Evolutionary conservation across 1,284 basidiomycete genomes (phyloP).

Genomic region (Phylloporus sp.): DNA sequence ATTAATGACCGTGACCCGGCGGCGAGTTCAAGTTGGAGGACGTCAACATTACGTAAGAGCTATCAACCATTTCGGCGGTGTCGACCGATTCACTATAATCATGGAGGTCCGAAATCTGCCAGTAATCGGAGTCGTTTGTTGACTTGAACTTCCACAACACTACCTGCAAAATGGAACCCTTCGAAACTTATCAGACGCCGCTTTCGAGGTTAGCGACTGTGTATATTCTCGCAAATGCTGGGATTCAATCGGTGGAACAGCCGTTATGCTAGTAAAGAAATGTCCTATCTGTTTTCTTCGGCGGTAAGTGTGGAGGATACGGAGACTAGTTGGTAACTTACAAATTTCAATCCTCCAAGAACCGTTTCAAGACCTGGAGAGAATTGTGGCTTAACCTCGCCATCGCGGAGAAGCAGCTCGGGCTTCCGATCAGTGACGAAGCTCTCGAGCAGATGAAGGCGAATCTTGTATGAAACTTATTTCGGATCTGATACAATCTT

Average conservation of each 20-base stretch:
- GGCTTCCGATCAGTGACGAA: conserved; percentile 86
- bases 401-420: conserved; percentile 95
- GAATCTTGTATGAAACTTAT: conserved; percentile 68
- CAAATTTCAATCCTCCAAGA: conserved; percentile 51
- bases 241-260: conserved; percentile 46
- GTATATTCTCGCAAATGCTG: neutral
- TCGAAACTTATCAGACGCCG: conserved; percentile 76
- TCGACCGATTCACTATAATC: neutral
- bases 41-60: neutral
- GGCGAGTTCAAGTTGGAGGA: too few relatives aligned
- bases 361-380: conserved; percentile 97
- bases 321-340: neutral
- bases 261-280: conserved; percentile 99
- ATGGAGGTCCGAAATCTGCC: neutral
- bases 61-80: neutral
- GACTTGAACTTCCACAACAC: conserved; percentile 1
- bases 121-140: neutral
- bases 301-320: conserved; percentile 54
- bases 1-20: too few relatives aligned
- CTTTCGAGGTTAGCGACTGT: conserved; percentile 61
- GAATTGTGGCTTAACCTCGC: conserved; percentile 97
- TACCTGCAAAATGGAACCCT: conserved; percentile 55
- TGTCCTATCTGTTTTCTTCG: conserved; percentile 95
- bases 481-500: neutral
- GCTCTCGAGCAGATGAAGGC: conserved; percentile 95